Evolutionary conservation across 148 eudicot genomes (phyloP).

Genomic region (Fallopia convolvulus): DNA sequence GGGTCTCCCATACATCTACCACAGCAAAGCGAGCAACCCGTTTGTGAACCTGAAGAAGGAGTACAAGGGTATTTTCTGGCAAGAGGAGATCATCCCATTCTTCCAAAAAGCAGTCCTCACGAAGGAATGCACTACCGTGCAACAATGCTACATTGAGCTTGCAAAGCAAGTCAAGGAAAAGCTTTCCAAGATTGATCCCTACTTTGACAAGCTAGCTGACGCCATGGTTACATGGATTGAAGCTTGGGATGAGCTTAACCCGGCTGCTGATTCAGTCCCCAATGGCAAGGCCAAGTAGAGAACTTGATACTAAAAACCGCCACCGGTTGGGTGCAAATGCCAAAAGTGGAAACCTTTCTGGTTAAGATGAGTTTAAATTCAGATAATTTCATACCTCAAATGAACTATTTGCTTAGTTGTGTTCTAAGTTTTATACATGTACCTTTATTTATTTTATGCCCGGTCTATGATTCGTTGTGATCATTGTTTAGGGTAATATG

Average conservation of each 20-base stretch:
- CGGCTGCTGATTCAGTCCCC: slow-evolving; percentile 17
- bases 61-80: slow-evolving; percentile 73
- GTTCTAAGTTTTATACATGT: slow-evolving; percentile 2
- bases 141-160: slow-evolving; percentile 55
- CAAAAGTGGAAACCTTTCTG: background rate
- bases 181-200: slow-evolving; percentile 47
- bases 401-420: background rate
- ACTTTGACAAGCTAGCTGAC: slow-evolving; percentile 56
- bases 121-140: slow-evolving; percentile 55
- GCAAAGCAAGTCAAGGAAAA: slow-evolving; percentile 53
- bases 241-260: slow-evolving; percentile 59
- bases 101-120: slow-evolving; percentile 43
- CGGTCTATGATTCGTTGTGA: background rate
- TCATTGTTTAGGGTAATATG: slow-evolving; percentile 1
- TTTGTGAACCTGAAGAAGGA: slow-evolving; percentile 67
- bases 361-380: background rate
- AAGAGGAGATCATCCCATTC: slow-evolving; percentile 72
- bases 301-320: background rate
- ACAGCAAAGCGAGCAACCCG: slow-evolving; percentile 75
- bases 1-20: slow-evolving; percentile 69
- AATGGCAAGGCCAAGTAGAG: slow-evolving; percentile 13
- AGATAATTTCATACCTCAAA: background rate
- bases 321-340: background rate
- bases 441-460: background rate
- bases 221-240: slow-evolving; percentile 77